Conservation (phyloP, 2,329 filamentous ascomycete genomes). For the Cercospora beticola region DNA sequence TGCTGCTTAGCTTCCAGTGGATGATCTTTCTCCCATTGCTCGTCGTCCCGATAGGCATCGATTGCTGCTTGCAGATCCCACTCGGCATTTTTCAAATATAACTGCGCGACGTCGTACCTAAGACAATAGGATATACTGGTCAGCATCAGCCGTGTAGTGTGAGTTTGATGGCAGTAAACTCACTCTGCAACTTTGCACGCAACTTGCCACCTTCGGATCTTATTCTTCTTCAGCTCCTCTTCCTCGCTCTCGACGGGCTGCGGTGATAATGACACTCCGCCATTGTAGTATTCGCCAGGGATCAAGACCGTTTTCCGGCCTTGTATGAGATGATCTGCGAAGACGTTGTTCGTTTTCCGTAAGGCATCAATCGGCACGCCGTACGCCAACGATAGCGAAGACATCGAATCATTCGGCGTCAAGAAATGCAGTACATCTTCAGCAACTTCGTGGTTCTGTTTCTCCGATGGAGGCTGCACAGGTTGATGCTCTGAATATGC, state of each 20-base stretch:
- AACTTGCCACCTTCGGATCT: conserved; percentile 76
- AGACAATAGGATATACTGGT: conserved; percentile 41
- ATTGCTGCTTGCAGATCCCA: conserved; percentile 68
- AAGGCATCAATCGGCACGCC: conserved; percentile 63
- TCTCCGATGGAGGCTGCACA: conserved; percentile 37
- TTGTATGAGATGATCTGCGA: conserved; percentile 67
- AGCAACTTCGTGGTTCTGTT: conserved; percentile 38
- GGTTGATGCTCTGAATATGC: conserved; percentile 44
- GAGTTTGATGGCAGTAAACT: conserved; percentile 32
- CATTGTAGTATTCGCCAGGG: conserved; percentile 68
- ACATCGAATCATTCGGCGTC: conserved; percentile 66
- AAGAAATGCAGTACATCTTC: conserved; percentile 74
- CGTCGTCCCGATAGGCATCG: conserved; percentile 66
- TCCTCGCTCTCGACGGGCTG: conserved; percentile 71
- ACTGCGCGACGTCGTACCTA: conserved; percentile 66
- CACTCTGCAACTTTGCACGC: conserved; percentile 74
- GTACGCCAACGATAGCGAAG: conserved; percentile 70
- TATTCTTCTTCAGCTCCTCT: conserved; percentile 68
- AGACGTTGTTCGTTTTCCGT: conserved; percentile 67
- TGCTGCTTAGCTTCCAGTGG: conserved; percentile 54
- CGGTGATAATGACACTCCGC: conserved; percentile 66
- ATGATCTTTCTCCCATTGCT: conserved; percentile 71
- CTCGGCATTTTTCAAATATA: conserved; percentile 70
- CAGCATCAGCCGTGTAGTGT: conserved; percentile 32
- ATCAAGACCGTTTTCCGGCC: conserved; percentile 70